Evolutionary conservation across 768 basidiomycete genomes (phyloP), one percentile per base, ranked within the genome.

Genomic region (Naganishia randhawae): DNA sequence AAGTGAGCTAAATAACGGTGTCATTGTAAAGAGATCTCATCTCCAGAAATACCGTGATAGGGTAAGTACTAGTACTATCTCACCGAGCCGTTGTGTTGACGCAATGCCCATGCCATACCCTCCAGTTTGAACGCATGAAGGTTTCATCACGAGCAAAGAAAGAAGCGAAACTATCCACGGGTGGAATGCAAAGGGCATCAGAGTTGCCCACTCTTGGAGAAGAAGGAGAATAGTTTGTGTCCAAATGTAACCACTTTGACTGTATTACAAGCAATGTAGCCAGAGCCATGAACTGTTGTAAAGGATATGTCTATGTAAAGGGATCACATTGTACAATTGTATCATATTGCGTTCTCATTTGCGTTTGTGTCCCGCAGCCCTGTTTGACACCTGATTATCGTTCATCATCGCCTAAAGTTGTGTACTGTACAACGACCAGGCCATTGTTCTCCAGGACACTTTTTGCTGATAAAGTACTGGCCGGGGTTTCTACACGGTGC

Each of bases 91-190:
- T 7, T 37, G 32, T 17, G 22, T 3, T n/a, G 32, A 37, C 16
- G 19, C 11, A 27, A 57, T 9, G 8, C n/a, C 27, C 8, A 1
- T 22, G 1, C 54, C 6, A 13, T 9, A 3, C 45, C 11, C 4
- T 61, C n/a, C 62, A 74, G 71, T 73, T 76, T 51, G 74, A 76
- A 7, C 71, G 71, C 64, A 66, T 78, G 65, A 76, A 76, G 62
- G 13, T 62, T 14, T 74, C 68, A 31, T 71, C 76, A 22, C 55
- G 72, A 41, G 74, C 71, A 2, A 78, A 78, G 70, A 71, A 69
- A 35, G 75, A 75, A 42, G 75, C 74, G 4, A 76, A 74, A 62
- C 25, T 73, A 65, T 51, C 19, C 17, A 55, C 69, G 13, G 63
- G 33, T 17, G 54, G 62, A 31, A 51, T 48, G 19, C 65, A 66